phyloP scores from a whole-genome alignment of 352 stramenopile species.

The Phytophthora colocasiae region DNA sequence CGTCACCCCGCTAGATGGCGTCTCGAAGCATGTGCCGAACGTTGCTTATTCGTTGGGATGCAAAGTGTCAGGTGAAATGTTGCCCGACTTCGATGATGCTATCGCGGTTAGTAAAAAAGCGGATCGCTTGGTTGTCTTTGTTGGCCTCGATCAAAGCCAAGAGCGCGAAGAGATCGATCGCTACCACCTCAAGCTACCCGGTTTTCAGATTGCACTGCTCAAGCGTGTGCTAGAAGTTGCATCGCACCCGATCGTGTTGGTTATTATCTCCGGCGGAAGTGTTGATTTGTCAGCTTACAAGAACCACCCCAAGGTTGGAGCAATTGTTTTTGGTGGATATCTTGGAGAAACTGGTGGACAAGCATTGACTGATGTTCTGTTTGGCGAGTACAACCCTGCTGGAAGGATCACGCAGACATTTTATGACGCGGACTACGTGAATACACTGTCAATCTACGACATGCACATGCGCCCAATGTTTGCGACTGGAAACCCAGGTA shows the following conservation, averaged over 20 bases:
- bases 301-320: conserved; percentile 61
- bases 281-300: conserved; percentile 76
- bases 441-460: conserved; percentile 71
- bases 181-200: conserved; percentile 61
- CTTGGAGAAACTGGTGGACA: conserved; percentile 71
- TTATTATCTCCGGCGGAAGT: conserved; percentile 82
- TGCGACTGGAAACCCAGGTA: conserved; percentile 63
- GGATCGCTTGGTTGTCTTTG: conserved; percentile 62
- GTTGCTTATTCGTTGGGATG: conserved; percentile 54
- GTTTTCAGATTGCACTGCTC: conserved; percentile 71
- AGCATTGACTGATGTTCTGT: conserved; percentile 80
- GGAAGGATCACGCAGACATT: conserved; percentile 80
- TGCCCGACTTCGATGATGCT: conserved; percentile 60
- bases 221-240: conserved; percentile 53
- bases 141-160: conserved; percentile 71
- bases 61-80: conserved; percentile 58
- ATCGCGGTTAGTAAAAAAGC: conserved; percentile 43
- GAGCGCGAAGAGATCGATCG: conserved; percentile 80
- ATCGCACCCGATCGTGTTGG: conserved; percentile 67
- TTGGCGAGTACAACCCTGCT: conserved; percentile 73
- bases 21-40: conserved; percentile 40
- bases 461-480: conserved; percentile 87
- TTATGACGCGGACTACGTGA: conserved; percentile 58
- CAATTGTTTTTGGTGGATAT: conserved; percentile 77
- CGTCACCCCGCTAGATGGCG: conserved; percentile 60